phyloP scores from a whole-genome alignment of 1,139 yeast genomes.

The Kodamaea plutei region DNA sequence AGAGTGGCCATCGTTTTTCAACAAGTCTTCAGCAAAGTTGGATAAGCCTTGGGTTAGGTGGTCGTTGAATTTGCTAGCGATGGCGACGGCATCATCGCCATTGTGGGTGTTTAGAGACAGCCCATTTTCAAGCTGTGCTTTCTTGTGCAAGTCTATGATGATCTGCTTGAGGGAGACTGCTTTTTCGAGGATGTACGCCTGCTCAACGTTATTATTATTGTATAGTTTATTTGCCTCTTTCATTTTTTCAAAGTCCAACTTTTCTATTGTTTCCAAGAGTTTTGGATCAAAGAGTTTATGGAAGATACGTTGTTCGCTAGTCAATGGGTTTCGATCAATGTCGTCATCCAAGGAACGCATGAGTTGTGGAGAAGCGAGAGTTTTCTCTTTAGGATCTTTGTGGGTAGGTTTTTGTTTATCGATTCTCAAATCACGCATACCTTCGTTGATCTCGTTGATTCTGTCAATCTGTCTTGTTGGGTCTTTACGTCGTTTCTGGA shows the following conservation, averaged over 20 bases:
- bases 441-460: slow-evolving; percentile 1
- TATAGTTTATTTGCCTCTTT: slow-evolving; percentile 18
- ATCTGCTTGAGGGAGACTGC: slow-evolving; percentile 29
- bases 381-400: neutral
- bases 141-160: slow-evolving; percentile 24
- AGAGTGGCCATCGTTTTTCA: slow-evolving; percentile 69
- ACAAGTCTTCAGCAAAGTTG: slow-evolving; percentile 71
- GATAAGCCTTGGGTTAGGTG: slow-evolving; percentile 38
- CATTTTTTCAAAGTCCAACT: slow-evolving; percentile 25
- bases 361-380: neutral
- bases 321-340: neutral
- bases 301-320: slow-evolving; percentile 14
- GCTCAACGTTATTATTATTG: slow-evolving; percentile 14
- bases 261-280: slow-evolving; percentile 27
- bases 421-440: slow-evolving; percentile 2
- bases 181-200: slow-evolving; percentile 22
- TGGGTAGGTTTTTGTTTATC: neutral
- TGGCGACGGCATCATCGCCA: slow-evolving; percentile 11
- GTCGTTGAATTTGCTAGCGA: slow-evolving; percentile 14
- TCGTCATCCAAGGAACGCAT: neutral
- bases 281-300: slow-evolving; percentile 29
- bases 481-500: slow-evolving; percentile 21
- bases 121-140: slow-evolving; percentile 20
- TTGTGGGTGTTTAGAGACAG: slow-evolving; percentile 6
- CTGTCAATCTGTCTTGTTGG: no score